Percentiles rank a stretch among this genome's conserved stretches.
Evolutionary conservation across 1,284 basidiomycete genomes (phyloP).

Genomic region (Thelephora terrestris): DNA sequence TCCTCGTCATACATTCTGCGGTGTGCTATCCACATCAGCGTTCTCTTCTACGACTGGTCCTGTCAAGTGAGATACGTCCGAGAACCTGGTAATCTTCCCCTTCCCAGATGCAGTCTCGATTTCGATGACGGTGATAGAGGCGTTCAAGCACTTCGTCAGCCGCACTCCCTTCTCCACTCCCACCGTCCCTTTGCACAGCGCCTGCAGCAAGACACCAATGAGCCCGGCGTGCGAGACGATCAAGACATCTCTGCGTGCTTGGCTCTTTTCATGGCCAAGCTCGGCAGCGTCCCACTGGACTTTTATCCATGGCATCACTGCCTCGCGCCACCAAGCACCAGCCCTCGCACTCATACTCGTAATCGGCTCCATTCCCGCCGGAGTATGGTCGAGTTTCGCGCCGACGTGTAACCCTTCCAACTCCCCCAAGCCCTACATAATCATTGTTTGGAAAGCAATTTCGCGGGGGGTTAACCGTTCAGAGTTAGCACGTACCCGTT

Average conservation of each 20-base stretch:
- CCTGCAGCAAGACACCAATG: conserved; percentile 42
- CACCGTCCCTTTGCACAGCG: conserved; percentile 22
- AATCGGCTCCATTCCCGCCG: conserved; percentile 24
- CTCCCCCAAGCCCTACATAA: conserved; percentile 48
- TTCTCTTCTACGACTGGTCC: conserved; percentile 31
- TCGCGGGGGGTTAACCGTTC: too few relatives aligned
- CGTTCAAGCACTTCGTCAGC: conserved; percentile 38
- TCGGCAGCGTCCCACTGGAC: background rate
- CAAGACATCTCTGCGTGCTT: conserved; percentile 34
- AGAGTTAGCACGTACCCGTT: conserved; percentile 53
- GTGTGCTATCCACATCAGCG: conserved; percentile 43
- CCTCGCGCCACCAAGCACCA: conserved; percentile 48
- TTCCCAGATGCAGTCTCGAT: conserved; percentile 25
- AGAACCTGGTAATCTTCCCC: conserved; percentile 42
- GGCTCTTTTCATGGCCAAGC: conserved; percentile 7
- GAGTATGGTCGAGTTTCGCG: conserved; percentile 12
- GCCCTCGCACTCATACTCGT: conserved; percentile 36
- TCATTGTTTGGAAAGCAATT: background rate
- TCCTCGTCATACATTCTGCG: conserved; percentile 57
- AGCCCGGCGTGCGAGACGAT: conserved; percentile 58
- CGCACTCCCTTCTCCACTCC: conserved; percentile 26
- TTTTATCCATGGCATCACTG: conserved; percentile 25
- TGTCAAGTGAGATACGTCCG: conserved; percentile 43
- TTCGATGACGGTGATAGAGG: conserved; percentile 52
- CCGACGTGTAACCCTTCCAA: conserved; percentile 38